phyloP scores from a whole-genome alignment of 1,284 basidiomycete genomes.

The Tilletia walkeri region DNA sequence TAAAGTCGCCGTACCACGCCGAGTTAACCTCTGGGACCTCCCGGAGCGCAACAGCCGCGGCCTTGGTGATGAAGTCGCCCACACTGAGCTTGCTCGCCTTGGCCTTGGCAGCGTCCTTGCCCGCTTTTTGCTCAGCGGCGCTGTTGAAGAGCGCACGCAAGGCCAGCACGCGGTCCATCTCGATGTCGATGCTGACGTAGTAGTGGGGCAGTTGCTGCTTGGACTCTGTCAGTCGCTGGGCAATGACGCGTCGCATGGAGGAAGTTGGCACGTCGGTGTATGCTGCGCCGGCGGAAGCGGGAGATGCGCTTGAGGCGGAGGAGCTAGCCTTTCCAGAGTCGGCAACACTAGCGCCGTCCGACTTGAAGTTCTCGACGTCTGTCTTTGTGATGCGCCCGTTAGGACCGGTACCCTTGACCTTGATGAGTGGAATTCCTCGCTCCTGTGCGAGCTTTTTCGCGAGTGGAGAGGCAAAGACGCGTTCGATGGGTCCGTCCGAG shows the following conservation, averaged over 20 bases:
- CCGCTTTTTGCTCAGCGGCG: constrained; percentile 55
- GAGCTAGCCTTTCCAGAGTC: constrained; percentile 24
- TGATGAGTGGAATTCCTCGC: constrained; percentile 82
- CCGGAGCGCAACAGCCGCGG: constrained; percentile 79
- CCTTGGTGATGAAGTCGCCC: constrained; percentile 98
- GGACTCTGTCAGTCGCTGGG: constrained; percentile 81
- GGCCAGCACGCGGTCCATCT: constrained; percentile 95
- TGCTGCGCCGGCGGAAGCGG: constrained; percentile 59
- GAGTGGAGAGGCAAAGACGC: constrained; percentile 87
- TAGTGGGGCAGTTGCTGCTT: constrained; percentile 96
- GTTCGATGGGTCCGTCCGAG: constrained; percentile 33
- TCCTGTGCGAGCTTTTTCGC: constrained; percentile 97
- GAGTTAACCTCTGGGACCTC: constrained; percentile 98
- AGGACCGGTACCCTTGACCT: constrained; percentile 92
- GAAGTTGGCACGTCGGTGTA: constrained; percentile 89
- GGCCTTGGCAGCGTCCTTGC: constrained; percentile 63
- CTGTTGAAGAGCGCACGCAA: constrained; percentile 92
- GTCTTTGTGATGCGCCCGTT: constrained; percentile 88
- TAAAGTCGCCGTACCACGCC: constrained; percentile 92
- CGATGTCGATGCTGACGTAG: constrained; percentile 90
- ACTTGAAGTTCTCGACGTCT: constrained; percentile 82
- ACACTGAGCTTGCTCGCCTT: constrained; percentile 86
- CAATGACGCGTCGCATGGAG: constrained; percentile 94
- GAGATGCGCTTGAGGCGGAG: constrained; percentile 31
- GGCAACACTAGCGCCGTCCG: constrained; percentile 30